Base-by-base conservation (phyloP, 305 asterid species). In the Fraxinus paxiana region DNA sequence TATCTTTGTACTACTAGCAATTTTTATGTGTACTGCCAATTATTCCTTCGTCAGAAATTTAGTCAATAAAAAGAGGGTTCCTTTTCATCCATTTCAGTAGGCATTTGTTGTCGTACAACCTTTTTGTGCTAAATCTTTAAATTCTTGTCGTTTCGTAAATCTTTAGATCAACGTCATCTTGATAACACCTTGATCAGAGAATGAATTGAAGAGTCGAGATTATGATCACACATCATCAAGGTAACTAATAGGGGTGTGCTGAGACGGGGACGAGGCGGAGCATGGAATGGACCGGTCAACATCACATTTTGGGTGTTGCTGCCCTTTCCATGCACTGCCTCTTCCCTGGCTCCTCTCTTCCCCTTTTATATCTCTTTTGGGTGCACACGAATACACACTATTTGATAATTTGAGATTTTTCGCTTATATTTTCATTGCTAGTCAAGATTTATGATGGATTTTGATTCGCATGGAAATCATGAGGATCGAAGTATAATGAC, bases 241-340 rank as follows among this genome's bases (percentile, higher is more conserved):
- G 77, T 83, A 67, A 77, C 20, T 0, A 63, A 17, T 65, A 26
- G 13, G 22, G 61, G 88, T 77, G 77, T 24, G 90, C 88, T 85
- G 89, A 90, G 92, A 85, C 91, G 83, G 93, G 92, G 93, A 83
- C 83, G 96, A 92, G 94, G 17, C 84, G 79, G 94, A 89, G 96
- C 94, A 92, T 80, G 94, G 77, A 77, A 88, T 46, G 91, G 88
- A 43, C 78, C 20, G 67, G 80, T 82, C 78, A 51, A 82, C 76
- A 46, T 69, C 74, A 1, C 7, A 4, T 4, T 17, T 38, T 69
- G 33, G 89, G 73, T 87, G 77, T 76, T 76, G 83, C 72, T 77
- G 85, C 82, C 87, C 90, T 85, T 90, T 85, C 84, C 92, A 38
- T 87, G 90, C 90, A 87, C 90, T 87, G 90, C 90, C 90, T 87